Evolutionary conservation across 2,329 filamentous ascomycete genomes (phyloP), one percentile per base, ranked within the genome.

Genomic region (Botrytis tulipae): DNA sequence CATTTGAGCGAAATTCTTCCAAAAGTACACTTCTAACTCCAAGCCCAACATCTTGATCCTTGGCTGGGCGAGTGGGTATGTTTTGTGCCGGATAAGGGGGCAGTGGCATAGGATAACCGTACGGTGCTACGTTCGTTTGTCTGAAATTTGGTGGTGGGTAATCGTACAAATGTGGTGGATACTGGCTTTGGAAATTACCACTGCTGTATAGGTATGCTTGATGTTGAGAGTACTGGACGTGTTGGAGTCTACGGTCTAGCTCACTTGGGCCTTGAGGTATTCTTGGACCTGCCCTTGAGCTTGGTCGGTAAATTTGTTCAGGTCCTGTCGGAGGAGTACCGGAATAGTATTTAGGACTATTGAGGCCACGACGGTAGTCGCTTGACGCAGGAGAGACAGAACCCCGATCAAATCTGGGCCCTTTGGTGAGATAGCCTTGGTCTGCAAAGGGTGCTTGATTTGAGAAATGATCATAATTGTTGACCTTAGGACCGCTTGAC

Each of bases 1-100:
- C 88, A 79, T 90, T 92, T 18, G 87, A 86, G 60, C 92, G 90
- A 82, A 97, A 98, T 44, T 97, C 93, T 75, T 95, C 91, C 2
- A 98, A 85, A 14, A 95, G 83, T 22, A 86, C 83, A 81, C 94
- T 97, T 78, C 93, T 88, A 22, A 92, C 83, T 71, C 88, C 88
- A 74, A 89, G 76, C 18, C 79, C 81, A 25, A 79, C 75, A 78
- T 82, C 81, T 51, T 81, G 78, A 57, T 81, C 80, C 71, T 80
- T 80, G 22, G 78, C 75, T 59, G 80, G 80, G 5, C 78, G 77
- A 40, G 79, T 79, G 20, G 80, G 79, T 57, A 80, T 77, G 12
- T 72, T 48, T 40, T 77, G 77, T 18, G 76, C 71, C 25, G 75
- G 65, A 46, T 79, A 81, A 3, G 78, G 66, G 48, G 76, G 78